Conservation (phyloP, 176 grass and related monocot genomes). For the Cocos nucifera region DNA sequence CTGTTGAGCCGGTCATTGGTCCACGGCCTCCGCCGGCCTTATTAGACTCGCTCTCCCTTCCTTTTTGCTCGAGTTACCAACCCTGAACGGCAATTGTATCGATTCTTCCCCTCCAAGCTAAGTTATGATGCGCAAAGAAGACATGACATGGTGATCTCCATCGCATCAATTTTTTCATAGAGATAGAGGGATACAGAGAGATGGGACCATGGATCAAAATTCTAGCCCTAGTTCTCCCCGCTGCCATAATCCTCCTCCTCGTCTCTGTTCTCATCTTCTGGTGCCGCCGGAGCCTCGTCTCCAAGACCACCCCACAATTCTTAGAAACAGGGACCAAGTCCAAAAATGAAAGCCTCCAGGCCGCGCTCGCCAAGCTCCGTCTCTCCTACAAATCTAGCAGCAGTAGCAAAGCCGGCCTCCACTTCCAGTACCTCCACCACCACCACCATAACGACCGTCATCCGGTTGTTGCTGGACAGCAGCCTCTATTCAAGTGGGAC, state of each 20-base stretch:
- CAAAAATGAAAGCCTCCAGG: conserved; percentile 11
- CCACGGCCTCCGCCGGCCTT: too few relatives aligned
- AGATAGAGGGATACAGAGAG: neutral
- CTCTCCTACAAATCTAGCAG: conserved; percentile 26
- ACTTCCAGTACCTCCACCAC: conserved; percentile 45
- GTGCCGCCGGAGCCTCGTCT: neutral
- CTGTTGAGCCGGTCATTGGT: too few relatives aligned
- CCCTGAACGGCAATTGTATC: too few relatives aligned
- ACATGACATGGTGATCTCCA: too few relatives aligned
- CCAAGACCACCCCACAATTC: conserved; percentile 4
- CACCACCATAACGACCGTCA: conserved; percentile 15
- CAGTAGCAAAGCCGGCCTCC: conserved; percentile 33
- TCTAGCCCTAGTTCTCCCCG: conserved; percentile 22
- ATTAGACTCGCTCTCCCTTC: too few relatives aligned
- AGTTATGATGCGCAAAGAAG: too few relatives aligned
- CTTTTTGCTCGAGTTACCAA: too few relatives aligned
- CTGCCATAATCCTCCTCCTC: conserved; percentile 9
- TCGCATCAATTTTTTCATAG: too few relatives aligned
- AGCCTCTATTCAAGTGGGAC: conserved; percentile 49
- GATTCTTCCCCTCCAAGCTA: too few relatives aligned
- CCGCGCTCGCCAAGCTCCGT: conserved; percentile 33
- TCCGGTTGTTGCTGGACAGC: conserved; percentile 11
- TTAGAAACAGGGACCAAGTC: neutral
- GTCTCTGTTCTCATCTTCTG: conserved; percentile 12
- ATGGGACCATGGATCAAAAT: conserved; percentile 43